Evolutionary conservation across 2,329 filamentous ascomycete genomes (phyloP).

Genomic region (Plenodomus lindquistii): DNA sequence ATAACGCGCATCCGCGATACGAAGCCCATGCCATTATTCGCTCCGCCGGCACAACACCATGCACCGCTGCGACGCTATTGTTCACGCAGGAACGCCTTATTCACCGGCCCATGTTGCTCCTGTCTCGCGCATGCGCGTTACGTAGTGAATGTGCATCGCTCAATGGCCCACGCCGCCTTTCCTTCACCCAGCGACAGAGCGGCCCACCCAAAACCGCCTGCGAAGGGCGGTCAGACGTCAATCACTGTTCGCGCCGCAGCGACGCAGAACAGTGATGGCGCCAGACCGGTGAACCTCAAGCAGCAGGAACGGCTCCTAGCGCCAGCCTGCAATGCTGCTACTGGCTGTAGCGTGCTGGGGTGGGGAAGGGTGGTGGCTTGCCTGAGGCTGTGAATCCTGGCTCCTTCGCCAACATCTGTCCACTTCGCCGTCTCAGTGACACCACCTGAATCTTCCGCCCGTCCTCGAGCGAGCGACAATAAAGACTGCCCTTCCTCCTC

Average conservation of each 20-base stretch:
- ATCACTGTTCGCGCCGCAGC: background rate
- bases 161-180: conserved; percentile 10
- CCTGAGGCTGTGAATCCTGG: conserved; percentile 20
- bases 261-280: conserved; percentile 4
- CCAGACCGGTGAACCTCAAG: conserved; percentile 25
- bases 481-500: conserved; percentile 13
- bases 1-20: conserved; percentile 25
- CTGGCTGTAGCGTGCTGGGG: conserved; percentile 13
- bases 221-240: conserved; percentile 17
- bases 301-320: conserved; percentile 26
- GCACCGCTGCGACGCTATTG: conserved; percentile 19
- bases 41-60: conserved; percentile 18
- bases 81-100: conserved; percentile 10
- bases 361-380: conserved; percentile 11
- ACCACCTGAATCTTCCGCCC: background rate
- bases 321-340: conserved; percentile 5
- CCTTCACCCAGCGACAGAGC: conserved; percentile 4
- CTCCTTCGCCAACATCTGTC: conserved; percentile 7
- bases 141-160: conserved; percentile 2
- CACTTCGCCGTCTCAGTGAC: background rate
- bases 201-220: conserved; percentile 9
- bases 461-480: background rate
- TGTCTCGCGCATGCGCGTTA: conserved; percentile 12
- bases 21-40: conserved; percentile 25
- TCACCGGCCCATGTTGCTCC: conserved; percentile 12